Evolutionary conservation across 192 early-diverging fungal genomes (phyloP), one percentile per base, ranked within the genome.

Genomic region (Coemansia asiatica): DNA sequence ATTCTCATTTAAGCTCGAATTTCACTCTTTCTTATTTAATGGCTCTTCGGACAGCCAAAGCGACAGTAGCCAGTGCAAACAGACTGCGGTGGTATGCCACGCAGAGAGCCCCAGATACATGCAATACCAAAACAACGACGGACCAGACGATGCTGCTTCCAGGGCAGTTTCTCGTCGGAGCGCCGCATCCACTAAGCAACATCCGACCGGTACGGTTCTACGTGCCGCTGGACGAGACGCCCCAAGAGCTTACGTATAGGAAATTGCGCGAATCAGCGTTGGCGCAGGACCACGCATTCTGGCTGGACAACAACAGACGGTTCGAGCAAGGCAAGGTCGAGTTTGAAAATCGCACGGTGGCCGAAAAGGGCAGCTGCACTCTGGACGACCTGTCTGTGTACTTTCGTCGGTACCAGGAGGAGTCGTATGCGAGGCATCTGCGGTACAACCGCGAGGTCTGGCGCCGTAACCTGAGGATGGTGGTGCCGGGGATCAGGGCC

Each of bases 141-240:
- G 54, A 67, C 25, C 60, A 58, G 56, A 23, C 46, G 18, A 65
- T 44, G 19, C 48, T 80, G 40, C 68, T 80, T 13, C 77, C 77
- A 0, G 77, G 77, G 13, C 77, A 80, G 46, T 64, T 80, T 18
- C 66, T 80, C 3, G 64, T 80, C 18, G 77, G 77, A 12, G 61
- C 72, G 7, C 77, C 77, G 0, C 68, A 80, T 40, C 44, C 77
- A 46, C 31, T 80, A 10, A 80, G 77, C 68, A 80, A 80, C 68
- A 80, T 80, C 54, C 71, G 77, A 6, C 72, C 77, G 0, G 31
- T 81, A 44, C 63, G 31, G 31, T 68, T 71, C 55, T 66, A 72
- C 60, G 40, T 81, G 0, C 72, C 78, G 0, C 19, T 25, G 0
- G 77, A 80, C 66, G 77, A 80, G 25, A 74, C 77, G 0, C 38